Conservation (phyloP, 1,284 basidiomycete genomes). For the Ganoderma sinense region DNA sequence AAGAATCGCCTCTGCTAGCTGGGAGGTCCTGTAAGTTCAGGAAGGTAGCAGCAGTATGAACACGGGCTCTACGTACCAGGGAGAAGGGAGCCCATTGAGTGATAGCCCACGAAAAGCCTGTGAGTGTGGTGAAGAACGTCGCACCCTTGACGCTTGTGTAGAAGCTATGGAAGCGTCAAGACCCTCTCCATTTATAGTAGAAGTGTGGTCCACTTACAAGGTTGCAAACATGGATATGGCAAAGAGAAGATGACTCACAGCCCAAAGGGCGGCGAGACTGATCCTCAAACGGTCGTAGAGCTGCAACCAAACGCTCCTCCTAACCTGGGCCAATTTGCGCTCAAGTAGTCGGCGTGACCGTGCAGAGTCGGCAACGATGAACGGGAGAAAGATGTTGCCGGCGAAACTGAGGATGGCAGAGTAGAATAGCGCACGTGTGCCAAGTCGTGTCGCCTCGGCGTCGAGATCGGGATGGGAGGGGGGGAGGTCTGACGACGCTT, state of each 20-base stretch:
- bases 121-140: slow-evolving; percentile 69
- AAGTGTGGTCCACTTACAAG: slow-evolving; percentile 57
- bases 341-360: slow-evolving; percentile 38
- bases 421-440: slow-evolving; percentile 85
- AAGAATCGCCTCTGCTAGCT: slow-evolving; percentile 80
- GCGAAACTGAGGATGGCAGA: slow-evolving; percentile 76
- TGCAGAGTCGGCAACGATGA: slow-evolving; percentile 58
- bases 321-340: slow-evolving; percentile 29
- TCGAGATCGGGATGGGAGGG: slow-evolving; percentile 43
- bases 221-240: slow-evolving; percentile 76
- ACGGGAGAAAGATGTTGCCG: slow-evolving; percentile 78
- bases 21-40: slow-evolving; percentile 1
- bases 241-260: slow-evolving; percentile 75
- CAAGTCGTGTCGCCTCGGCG: slow-evolving; percentile 70
- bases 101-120: slow-evolving; percentile 83
- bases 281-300: slow-evolving; percentile 51
- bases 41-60: neutral
- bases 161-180: slow-evolving; percentile 52
- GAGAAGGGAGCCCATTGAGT: slow-evolving; percentile 85
- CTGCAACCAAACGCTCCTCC: slow-evolving; percentile 33
- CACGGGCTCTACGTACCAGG: slow-evolving; percentile 54
- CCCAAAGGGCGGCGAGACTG: slow-evolving; percentile 77
- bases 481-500: slow-evolving; percentile 47
- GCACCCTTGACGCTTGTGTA: slow-evolving; percentile 68
- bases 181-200: neutral